A percentile compares a stretch with the other conserved stretches of the same genome.
These are phyloP conservation scores for Sphenostylis stenocarpa DNA, from an alignment of 306 rosid genomes.

Conservation along the genomic window DNA sequence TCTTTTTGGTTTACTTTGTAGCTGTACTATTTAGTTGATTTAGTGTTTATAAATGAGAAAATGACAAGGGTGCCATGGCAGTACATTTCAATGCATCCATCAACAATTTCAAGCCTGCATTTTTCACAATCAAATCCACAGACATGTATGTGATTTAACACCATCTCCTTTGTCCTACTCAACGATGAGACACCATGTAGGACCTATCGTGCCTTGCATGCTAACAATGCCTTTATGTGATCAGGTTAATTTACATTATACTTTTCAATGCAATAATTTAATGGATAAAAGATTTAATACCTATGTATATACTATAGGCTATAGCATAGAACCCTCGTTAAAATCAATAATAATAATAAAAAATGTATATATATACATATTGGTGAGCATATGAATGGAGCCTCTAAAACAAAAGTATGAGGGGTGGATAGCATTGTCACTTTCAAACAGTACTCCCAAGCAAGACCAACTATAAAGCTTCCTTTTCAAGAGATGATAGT, in stretches of 20 bases:
- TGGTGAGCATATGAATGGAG: not conserved
- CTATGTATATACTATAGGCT: no score
- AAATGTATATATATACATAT: not conserved
- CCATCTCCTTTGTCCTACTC: constrained; percentile 11
- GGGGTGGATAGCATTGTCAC: constrained; percentile 35
- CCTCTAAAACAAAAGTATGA: not conserved
- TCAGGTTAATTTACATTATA: no score
- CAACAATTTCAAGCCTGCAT: not conserved
- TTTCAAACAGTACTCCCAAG: constrained; percentile 41
- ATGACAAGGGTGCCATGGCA: not conserved
- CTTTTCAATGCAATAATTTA: no score
- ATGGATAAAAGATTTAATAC: no score
- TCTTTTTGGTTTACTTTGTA: constrained; percentile 4
- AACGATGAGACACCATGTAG: constrained; percentile 24
- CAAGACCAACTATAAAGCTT: constrained; percentile 70
- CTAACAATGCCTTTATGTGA: no score
- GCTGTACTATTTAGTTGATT: constrained; percentile 16
- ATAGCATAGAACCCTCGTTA: not conserved
- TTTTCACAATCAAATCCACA: constrained; percentile 24
- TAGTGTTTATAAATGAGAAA: constrained; percentile 26
- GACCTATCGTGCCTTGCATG: no score
- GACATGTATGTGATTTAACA: constrained; percentile 21
- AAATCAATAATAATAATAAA: no score
- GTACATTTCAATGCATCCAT: constrained; percentile 1
- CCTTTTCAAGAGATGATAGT: constrained; percentile 73